A percentile compares a stretch with the other conserved stretches of the same genome.
Evolutionary conservation across 2,329 filamentous ascomycete genomes (phyloP).

Genomic region (Botryotinia narcissicola): DNA sequence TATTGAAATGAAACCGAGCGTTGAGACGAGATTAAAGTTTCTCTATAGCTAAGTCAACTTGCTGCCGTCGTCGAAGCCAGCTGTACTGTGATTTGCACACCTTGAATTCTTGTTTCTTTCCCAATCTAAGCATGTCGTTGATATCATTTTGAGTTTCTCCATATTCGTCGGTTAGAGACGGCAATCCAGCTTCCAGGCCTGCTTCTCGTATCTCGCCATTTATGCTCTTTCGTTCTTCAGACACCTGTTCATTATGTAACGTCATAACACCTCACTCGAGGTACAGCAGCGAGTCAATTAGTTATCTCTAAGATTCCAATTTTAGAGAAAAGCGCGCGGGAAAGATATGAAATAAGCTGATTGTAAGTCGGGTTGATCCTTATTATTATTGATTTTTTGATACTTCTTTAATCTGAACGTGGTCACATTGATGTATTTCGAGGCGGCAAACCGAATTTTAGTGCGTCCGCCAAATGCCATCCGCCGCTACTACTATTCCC

Average conservation of each 20-base stretch:
- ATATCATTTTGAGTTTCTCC: constrained; percentile 37
- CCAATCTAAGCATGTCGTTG: constrained; percentile 39
- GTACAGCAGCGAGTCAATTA: background rate
- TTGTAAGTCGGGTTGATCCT: background rate
- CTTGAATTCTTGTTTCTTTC: constrained; percentile 37
- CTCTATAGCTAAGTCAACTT: constrained; percentile 30
- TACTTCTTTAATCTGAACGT: background rate
- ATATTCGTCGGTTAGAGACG: constrained; percentile 7
- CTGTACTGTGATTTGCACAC: constrained; percentile 16
- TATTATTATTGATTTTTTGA: background rate
- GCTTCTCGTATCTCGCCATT: constrained; percentile 8
- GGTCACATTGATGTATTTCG: background rate
- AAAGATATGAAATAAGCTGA: background rate
- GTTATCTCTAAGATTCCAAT: background rate
- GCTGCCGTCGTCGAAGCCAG: background rate
- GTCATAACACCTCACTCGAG: constrained; percentile 3
- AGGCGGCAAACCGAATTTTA: background rate
- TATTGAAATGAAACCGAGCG: constrained; percentile 45
- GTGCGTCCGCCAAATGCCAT: background rate
- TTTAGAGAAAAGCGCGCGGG: background rate
- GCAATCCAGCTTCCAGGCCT: constrained; percentile 20
- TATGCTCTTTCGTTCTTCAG: constrained; percentile 1
- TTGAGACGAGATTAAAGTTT: constrained; percentile 45
- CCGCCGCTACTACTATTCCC: background rate
- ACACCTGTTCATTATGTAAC: background rate